Base-by-base conservation (phyloP, 805 yeast species). In the Hanseniaspora lindneri region DNA sequence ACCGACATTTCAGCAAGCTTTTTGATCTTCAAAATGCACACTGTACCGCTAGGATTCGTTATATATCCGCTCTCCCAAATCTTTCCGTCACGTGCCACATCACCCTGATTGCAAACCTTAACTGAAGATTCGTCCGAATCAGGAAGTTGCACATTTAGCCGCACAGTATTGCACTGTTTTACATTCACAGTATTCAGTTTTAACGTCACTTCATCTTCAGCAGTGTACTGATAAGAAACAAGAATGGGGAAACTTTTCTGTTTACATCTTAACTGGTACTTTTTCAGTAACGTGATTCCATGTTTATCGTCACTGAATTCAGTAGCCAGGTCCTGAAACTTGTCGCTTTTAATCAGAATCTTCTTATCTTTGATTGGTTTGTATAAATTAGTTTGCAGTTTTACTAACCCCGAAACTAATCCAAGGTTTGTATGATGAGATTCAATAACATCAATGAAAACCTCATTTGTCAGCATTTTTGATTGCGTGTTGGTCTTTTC, bases 381-480 rank as follows among this genome's bases (percentile, higher is more conserved):
- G 25, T 32, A 17, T 11, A 46, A 8, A 16, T 46, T 46, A 9
- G 49, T 36, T 32, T 46, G 43, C 7, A 21, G 27, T 25, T 39
- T 46, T 23, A 46, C 11, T 10, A 25, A 4, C 7, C 49, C 49
- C 7, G 35, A 21, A 1, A 46, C 25, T 3, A 27, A 30, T 10
- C 32, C 30, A 5, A 11, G 13, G 32, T 46, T 46, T 29, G 21
- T 11, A 20, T 30, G 14, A 23, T 46, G 43, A 2, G 19, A 24
- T 17, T 46, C 49, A 8, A 46, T 3, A 39, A 46, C 43, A 32
- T 46, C 49, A 36, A 46, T 32, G 20, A 46, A 46, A 28, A 39
- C 30, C 34, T 46, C 49, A 32, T 46, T 46, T 4, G 39, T 28
- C 6, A 46, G 28, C 21, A 39, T 25, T 28, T 25, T 37, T 7